Percentiles rank a stretch among this genome's conserved stretches.
These are phyloP conservation scores for Linum trigynum DNA, from an alignment of 345 rosid genomes.

Conservation along the genomic window DNA sequence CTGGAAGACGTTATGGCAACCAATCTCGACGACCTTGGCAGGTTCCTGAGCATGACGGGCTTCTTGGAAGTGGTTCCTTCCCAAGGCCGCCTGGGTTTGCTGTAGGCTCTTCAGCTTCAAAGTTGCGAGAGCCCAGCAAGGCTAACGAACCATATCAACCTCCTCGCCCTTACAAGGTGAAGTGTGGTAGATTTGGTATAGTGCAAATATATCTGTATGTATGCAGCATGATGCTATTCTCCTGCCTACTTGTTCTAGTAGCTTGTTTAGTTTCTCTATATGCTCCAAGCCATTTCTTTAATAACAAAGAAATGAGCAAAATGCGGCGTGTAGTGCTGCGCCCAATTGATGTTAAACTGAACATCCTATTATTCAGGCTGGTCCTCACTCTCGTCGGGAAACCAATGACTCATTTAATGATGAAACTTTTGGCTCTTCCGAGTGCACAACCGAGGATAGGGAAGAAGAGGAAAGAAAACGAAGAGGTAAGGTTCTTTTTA, in stretches of 20 bases:
- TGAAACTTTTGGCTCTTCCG: constrained; percentile 94
- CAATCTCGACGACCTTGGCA: constrained; percentile 78
- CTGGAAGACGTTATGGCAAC: constrained; percentile 55
- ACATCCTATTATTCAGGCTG: constrained; percentile 41
- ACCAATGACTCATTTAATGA: constrained; percentile 64
- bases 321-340: background rate
- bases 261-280: too few relatives aligned
- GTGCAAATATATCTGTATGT: background rate
- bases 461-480: constrained; percentile 95
- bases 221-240: background rate
- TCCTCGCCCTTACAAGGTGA: constrained; percentile 91
- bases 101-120: constrained; percentile 52
- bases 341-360: background rate
- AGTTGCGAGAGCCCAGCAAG: constrained; percentile 43
- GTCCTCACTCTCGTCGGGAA: constrained; percentile 57
- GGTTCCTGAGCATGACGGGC: constrained; percentile 91
- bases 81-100: constrained; percentile 66
- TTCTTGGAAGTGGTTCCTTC: constrained; percentile 92
- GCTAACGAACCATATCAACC: constrained; percentile 87
- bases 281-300: background rate
- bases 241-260: too few relatives aligned
- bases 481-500: constrained; percentile 49
- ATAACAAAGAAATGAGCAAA: background rate
- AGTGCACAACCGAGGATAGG: constrained; percentile 62
- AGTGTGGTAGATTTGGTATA: background rate